Percentiles rank a stretch among this genome's conserved stretches.
phyloP scores from a whole-genome alignment of 1,284 basidiomycete species.

The Tausonia pullulans region DNA sequence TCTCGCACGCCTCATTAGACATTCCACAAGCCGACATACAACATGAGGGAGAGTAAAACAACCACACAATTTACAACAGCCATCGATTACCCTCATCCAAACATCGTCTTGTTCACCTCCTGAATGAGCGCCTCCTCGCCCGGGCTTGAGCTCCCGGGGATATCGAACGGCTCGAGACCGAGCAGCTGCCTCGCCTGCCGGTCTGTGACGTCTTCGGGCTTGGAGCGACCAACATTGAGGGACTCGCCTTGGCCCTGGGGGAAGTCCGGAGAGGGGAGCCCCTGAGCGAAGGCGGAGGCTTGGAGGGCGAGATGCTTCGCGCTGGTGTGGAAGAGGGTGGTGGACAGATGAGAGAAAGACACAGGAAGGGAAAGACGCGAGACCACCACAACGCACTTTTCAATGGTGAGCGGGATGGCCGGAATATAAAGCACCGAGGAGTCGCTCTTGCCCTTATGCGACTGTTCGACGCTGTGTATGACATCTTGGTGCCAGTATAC shows the following conservation, averaged over 20 bases:
- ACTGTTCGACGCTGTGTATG: constrained; percentile 58
- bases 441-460: constrained; percentile 50
- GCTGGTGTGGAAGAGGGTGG: not conserved
- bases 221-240: constrained; percentile 43
- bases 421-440: constrained; percentile 72
- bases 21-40: not conserved
- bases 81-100: not conserved
- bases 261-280: constrained; percentile 59
- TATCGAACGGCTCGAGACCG: constrained; percentile 27
- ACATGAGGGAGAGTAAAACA: not conserved
- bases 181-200: constrained; percentile 43
- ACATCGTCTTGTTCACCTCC: not conserved
- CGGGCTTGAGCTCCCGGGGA: constrained; percentile 7
- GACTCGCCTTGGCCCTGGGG: constrained; percentile 62
- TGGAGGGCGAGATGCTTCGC: constrained; percentile 55
- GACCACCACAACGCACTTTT: constrained; percentile 41
- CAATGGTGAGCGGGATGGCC: constrained; percentile 53
- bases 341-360: not conserved
- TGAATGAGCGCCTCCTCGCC: not conserved
- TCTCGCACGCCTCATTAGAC: too few species aligned
- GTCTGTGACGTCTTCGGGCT: constrained; percentile 37
- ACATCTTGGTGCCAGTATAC: constrained; percentile 47
- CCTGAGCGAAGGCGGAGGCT: constrained; percentile 43
- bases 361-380: not conserved
- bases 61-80: not conserved